Evolutionary conservation across 2,329 filamentous ascomycete species (phyloP).

Genomic region (Metarhizium robertsii): DNA sequence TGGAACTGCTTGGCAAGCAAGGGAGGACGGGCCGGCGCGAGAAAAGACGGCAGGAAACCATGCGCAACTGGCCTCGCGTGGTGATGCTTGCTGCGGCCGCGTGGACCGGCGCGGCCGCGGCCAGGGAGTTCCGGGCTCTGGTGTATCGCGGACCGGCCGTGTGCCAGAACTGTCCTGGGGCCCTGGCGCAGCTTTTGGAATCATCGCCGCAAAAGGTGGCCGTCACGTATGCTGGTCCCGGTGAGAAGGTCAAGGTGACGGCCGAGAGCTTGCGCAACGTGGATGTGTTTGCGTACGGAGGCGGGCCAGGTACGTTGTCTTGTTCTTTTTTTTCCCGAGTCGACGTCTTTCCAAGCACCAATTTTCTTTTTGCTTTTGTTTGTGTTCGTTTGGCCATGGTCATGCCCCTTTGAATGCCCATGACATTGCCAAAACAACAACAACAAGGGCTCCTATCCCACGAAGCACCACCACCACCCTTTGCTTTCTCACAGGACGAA

Average conservation of each 20-base stretch:
- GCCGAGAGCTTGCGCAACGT: constrained; percentile 7
- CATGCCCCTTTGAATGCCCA: too few relatives aligned
- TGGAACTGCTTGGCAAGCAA: too few relatives aligned
- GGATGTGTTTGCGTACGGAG: constrained; percentile 11
- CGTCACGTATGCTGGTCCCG: constrained; percentile 11
- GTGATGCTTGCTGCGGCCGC: not conserved
- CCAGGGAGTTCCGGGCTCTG: not conserved
- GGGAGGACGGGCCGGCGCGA: too few relatives aligned
- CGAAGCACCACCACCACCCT: too few relatives aligned
- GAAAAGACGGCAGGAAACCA: not conserved
- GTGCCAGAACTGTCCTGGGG: constrained; percentile 11
- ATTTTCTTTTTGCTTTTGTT: too few relatives aligned
- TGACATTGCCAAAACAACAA: too few relatives aligned
- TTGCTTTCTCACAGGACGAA: too few relatives aligned
- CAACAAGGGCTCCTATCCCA: too few relatives aligned
- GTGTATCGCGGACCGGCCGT: constrained; percentile 3
- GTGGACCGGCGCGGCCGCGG: not conserved
- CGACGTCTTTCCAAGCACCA: too few relatives aligned
- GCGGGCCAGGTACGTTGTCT: constrained; percentile 10
- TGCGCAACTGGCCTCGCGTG: not conserved
- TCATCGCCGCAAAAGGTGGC: constrained; percentile 11
- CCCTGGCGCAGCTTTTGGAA: constrained; percentile 11
- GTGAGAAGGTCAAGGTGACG: constrained; percentile 9
- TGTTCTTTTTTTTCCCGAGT: not conserved
- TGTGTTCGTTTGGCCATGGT: too few relatives aligned